These are phyloP conservation scores for Echinosophora koreensis DNA, from an alignment of 306 rosid genomes.

Conservation along the genomic window DNA sequence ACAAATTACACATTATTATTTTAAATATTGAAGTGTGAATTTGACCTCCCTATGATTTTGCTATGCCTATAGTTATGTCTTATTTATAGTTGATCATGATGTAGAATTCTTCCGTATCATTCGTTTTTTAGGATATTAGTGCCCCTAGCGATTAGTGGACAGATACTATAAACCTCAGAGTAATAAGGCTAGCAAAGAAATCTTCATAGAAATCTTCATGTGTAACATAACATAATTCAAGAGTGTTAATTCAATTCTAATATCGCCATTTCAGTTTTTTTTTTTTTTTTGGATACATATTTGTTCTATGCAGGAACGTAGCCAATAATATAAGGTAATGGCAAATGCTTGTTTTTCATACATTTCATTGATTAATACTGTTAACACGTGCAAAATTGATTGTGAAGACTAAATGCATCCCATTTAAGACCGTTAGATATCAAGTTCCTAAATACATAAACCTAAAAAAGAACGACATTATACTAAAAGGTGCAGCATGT, in stretches of 20 bases:
- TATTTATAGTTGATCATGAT: background rate
- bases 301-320: constrained; percentile 31
- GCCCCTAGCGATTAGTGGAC: background rate
- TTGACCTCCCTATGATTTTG: background rate
- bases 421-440: constrained; percentile 31
- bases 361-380: constrained; percentile 8
- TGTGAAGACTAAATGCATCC: constrained; percentile 35
- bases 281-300: constrained; percentile 14
- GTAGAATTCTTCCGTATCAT: background rate
- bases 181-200: background rate
- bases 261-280: background rate
- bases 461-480: constrained; percentile 42
- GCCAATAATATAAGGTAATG: constrained; percentile 21
- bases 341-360: background rate
- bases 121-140: background rate
- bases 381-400: constrained; percentile 39
- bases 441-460: constrained; percentile 34
- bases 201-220: background rate
- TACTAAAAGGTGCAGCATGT: constrained; percentile 35
- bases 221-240: background rate
- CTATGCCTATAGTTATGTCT: background rate
- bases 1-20: background rate
- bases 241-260: constrained; percentile 23
- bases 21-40: background rate
- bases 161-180: background rate